Evolutionary conservation across 345 rosid species (phyloP), one percentile per base, ranked within the genome.

Genomic region (Euphorbia tirucalli): DNA sequence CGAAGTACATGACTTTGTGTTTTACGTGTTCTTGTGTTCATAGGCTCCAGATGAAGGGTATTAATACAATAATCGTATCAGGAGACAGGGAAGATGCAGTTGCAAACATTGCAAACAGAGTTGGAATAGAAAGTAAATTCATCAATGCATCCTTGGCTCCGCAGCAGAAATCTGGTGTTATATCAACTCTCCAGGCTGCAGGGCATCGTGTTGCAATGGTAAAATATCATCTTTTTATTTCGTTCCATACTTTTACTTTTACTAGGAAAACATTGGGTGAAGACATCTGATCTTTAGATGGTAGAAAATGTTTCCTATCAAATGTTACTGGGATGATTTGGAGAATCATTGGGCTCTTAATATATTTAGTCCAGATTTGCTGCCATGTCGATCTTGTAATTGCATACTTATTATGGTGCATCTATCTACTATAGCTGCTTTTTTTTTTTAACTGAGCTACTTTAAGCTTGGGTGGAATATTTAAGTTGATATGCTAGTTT

Each of bases 81-180:
- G 97, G 98, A 70, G 98, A 94, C 74, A 86, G 96, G 95, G 96
- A 92, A 92, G 97, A 88, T 83, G 97, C 93, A 84, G 97, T 90
- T 75, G 92, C 97, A 87, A 76, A 86, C 28, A 82, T 89, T 52
- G 97, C 96, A 27, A 83, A 81, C 80, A 77, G 77, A 11, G 91
- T 92, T 72, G 97, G 97, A 63, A 92, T 92, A 71, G 79, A 64
- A 76, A 74, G 70, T 72, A 87, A 87, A 77, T 84, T 70, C 50
- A 77, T 90, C 71, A 84, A 90, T 72, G 89, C 89, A 74, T 89
- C 97, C 69, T 75, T 84, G 85, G 76, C 90, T 68, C 98, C 98
- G 0, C 88, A 87, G 86, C 87, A 86, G 76, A 94, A 92, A 74
- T 85, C 90, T 13, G 75, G 71, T 71, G 75, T 86, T 77, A 88